These are phyloP conservation scores for Penicillium canariense DNA, from an alignment of 495 filamentous ascomycete genomes.

Conservation along the genomic window DNA sequence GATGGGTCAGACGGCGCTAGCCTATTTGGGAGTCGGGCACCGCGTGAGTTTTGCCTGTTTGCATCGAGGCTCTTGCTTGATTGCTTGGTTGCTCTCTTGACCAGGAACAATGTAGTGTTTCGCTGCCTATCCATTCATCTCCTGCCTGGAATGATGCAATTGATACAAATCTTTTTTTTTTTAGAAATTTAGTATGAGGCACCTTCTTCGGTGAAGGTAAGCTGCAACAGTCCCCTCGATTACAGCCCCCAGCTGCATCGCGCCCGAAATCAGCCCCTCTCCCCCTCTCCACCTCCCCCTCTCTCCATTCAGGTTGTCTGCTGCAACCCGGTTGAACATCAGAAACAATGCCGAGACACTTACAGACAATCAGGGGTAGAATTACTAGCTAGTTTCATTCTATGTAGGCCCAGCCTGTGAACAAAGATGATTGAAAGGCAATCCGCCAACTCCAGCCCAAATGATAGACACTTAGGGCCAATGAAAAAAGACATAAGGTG, in stretches of 20 bases:
- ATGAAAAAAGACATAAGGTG: not conserved
- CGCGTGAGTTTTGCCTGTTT: slow-evolving; percentile 17
- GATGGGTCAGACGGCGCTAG: slow-evolving; percentile 1
- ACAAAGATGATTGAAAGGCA: slow-evolving; percentile 14
- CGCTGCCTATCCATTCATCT: no score
- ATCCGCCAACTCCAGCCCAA: slow-evolving; percentile 20
- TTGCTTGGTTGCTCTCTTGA: no score
- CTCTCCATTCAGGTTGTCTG: not conserved
- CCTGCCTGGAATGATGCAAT: no score
- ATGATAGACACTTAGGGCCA: slow-evolving; percentile 1
- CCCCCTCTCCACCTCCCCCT: no score
- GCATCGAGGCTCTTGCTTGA: slow-evolving; percentile 8
- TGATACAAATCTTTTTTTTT: no score
- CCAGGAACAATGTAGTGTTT: no score
- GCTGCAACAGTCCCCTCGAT: not conserved
- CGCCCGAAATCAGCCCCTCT: not conserved
- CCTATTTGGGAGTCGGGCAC: slow-evolving; percentile 15
- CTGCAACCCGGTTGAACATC: not conserved
- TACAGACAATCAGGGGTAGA: not conserved
- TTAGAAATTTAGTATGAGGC: no score
- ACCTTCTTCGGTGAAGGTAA: no score
- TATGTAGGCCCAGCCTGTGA: slow-evolving; percentile 23
- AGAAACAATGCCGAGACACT: not conserved
- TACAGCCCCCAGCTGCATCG: not conserved
- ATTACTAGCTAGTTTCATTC: slow-evolving; percentile 9